A percentile compares a stretch with the other conserved stretches of the same genome.
Conservation (phyloP, 2,329 filamentous ascomycete genomes). For the Neoarthrinium moseri region DNA sequence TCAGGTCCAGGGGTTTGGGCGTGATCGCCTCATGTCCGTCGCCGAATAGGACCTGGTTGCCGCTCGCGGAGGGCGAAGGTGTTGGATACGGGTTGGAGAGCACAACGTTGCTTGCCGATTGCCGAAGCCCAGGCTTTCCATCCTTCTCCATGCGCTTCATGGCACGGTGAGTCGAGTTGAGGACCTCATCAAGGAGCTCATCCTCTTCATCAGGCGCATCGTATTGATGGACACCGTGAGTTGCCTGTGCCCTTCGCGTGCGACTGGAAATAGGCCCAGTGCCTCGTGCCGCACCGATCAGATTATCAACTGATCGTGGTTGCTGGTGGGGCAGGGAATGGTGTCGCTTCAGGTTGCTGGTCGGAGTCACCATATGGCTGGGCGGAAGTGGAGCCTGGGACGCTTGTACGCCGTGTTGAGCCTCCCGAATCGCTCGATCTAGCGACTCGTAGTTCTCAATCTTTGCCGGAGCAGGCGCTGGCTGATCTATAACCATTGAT, state of each 20-base stretch:
- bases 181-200: constrained; percentile 86
- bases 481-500: constrained; percentile 73
- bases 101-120: constrained; percentile 63
- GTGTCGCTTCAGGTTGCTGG: constrained; percentile 59
- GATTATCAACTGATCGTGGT: constrained; percentile 63
- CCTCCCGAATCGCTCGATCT: constrained; percentile 56
- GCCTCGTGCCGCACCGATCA: constrained; percentile 53
- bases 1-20: constrained; percentile 70
- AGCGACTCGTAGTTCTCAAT: constrained; percentile 59
- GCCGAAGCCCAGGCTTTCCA: constrained; percentile 50
- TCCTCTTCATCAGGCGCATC: constrained; percentile 97
- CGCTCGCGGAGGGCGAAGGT: constrained; percentile 76
- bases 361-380: constrained; percentile 48
- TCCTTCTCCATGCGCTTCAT: constrained; percentile 68
- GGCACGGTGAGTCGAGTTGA: constrained; percentile 73
- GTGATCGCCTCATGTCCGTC: constrained; percentile 60
- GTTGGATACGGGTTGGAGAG: constrained; percentile 64
- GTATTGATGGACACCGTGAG: constrained; percentile 77
- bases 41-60: constrained; percentile 74
- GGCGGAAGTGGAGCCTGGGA: constrained; percentile 49
- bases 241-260: constrained; percentile 74
- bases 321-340: constrained; percentile 64
- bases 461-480: constrained; percentile 44
- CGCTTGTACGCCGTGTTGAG: constrained; percentile 48
- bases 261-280: constrained; percentile 71